Evolutionary conservation across 192 early-diverging fungal species (phyloP).

Genomic region (Pecoramyces ruminantium): DNA sequence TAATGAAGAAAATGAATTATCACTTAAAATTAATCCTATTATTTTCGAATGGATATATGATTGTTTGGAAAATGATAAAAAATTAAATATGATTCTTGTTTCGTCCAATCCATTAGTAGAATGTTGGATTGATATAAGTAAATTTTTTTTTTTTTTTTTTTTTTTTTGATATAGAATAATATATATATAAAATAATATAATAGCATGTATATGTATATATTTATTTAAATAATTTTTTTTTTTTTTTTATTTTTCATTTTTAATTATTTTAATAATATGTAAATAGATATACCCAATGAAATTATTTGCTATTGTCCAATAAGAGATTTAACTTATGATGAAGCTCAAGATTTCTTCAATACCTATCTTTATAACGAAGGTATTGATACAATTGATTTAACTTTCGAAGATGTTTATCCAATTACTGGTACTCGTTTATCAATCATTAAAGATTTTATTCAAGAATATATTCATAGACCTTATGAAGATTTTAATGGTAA

Average conservation of each 20-base stretch:
- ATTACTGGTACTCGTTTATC: not conserved
- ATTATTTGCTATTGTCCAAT: not conserved
- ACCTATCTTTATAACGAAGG: not conserved
- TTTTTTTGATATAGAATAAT: too few species aligned
- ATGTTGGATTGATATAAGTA: not conserved
- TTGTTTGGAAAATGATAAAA: not conserved
- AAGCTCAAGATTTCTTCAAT: not conserved
- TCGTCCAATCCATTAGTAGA: not conserved
- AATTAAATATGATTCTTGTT: not conserved
- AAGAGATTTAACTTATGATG: not conserved
- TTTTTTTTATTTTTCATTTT: too few species aligned
- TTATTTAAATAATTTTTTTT: too few species aligned
- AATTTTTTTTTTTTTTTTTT: too few species aligned
- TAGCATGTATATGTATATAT: too few species aligned
- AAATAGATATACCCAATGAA: not conserved
- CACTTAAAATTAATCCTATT: not conserved
- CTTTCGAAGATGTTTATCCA: not conserved
- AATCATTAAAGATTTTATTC: not conserved
- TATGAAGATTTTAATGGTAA: not conserved
- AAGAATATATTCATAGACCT: not conserved
- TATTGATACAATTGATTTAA: not conserved
- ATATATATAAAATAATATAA: too few species aligned
- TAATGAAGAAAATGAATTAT: not conserved
- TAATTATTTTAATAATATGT: not conserved
- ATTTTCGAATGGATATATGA: not conserved